Evolutionary conservation across 192 early-diverging fungal species (phyloP).

Genomic region (Spinellus fusiger): DNA sequence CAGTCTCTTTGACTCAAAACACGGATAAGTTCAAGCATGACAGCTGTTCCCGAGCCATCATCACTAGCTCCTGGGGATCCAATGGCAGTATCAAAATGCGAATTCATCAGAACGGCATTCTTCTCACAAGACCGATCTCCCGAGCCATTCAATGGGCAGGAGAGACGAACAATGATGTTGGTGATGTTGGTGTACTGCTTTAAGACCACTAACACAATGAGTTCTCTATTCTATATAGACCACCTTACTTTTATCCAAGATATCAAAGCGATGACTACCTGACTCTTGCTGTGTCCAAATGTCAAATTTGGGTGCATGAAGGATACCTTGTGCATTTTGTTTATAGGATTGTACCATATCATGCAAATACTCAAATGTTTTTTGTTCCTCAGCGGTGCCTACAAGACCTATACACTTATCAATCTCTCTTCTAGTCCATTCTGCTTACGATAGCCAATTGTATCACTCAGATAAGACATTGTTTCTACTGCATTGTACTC

Average conservation of each 20-base stretch:
- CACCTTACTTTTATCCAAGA: slow-evolving; percentile 59
- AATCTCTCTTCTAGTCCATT: background rate
- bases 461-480: slow-evolving; percentile 40
- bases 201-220: slow-evolving; percentile 38
- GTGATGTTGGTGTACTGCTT: slow-evolving; percentile 69
- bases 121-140: slow-evolving; percentile 38
- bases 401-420: slow-evolving; percentile 27
- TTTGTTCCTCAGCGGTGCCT: slow-evolving; percentile 35
- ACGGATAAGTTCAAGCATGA: slow-evolving; percentile 65
- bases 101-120: slow-evolving; percentile 64
- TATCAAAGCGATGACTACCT: slow-evolving; percentile 66
- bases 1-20: slow-evolving; percentile 40
- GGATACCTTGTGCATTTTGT: slow-evolving; percentile 18
- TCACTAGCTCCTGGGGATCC: slow-evolving; percentile 55
- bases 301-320: slow-evolving; percentile 43
- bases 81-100: slow-evolving; percentile 64
- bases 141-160: slow-evolving; percentile 40
- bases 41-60: slow-evolving; percentile 63
- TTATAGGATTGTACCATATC: slow-evolving; percentile 26
- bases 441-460: slow-evolving; percentile 51
- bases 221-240: background rate
- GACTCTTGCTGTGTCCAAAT: slow-evolving; percentile 53
- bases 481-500: slow-evolving; percentile 46
- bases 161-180: slow-evolving; percentile 65
- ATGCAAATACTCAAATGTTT: slow-evolving; percentile 39